Conservation (phyloP, 257 asterid species). For the Jacaranda copaia region DNA sequence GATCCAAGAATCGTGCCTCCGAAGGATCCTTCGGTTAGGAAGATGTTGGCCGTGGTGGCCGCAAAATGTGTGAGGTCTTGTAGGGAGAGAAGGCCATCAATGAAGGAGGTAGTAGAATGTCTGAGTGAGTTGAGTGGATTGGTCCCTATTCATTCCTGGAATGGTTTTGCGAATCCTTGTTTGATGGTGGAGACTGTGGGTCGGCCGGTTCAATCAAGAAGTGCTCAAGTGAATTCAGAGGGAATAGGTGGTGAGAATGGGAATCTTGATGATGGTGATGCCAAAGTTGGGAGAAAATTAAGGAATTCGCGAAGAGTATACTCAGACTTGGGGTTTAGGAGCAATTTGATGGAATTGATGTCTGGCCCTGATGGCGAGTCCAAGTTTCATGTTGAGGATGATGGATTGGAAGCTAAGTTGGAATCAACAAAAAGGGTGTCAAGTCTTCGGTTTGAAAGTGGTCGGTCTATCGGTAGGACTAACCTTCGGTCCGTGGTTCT, state of each 20-base stretch:
- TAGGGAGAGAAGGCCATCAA: slow-evolving; percentile 81
- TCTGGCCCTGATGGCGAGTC: slow-evolving; percentile 48
- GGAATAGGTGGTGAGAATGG: slow-evolving; percentile 41
- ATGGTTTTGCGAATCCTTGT: slow-evolving; percentile 77
- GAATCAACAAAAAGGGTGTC: slow-evolving; percentile 43
- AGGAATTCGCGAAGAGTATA: slow-evolving; percentile 63
- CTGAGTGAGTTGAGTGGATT: slow-evolving; percentile 65
- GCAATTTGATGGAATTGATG: slow-evolving; percentile 78
- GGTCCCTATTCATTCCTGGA: slow-evolving; percentile 70
- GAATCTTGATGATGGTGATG: slow-evolving; percentile 44
- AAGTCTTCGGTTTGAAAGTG: slow-evolving; percentile 58
- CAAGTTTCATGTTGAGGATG: slow-evolving; percentile 41
- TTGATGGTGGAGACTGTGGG: slow-evolving; percentile 77
- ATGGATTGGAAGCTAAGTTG: slow-evolving; percentile 33
- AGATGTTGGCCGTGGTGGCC: slow-evolving; percentile 73
- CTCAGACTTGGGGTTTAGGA: slow-evolving; percentile 58
- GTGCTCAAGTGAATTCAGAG: slow-evolving; percentile 26
- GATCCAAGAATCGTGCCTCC: slow-evolving; percentile 77
- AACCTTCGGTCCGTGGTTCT: slow-evolving; percentile 36
- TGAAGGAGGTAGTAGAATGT: slow-evolving; percentile 77
- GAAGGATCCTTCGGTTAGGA: slow-evolving; percentile 64
- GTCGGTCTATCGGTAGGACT: slow-evolving; percentile 43
- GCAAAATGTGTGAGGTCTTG: slow-evolving; percentile 88
- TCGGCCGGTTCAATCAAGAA: slow-evolving; percentile 56
- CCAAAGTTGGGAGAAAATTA: slow-evolving; percentile 42